Evolutionary conservation across 352 stramenopile species (phyloP), one percentile per base, ranked within the genome.

Genomic region (Thalassiosira mediterranea): DNA sequence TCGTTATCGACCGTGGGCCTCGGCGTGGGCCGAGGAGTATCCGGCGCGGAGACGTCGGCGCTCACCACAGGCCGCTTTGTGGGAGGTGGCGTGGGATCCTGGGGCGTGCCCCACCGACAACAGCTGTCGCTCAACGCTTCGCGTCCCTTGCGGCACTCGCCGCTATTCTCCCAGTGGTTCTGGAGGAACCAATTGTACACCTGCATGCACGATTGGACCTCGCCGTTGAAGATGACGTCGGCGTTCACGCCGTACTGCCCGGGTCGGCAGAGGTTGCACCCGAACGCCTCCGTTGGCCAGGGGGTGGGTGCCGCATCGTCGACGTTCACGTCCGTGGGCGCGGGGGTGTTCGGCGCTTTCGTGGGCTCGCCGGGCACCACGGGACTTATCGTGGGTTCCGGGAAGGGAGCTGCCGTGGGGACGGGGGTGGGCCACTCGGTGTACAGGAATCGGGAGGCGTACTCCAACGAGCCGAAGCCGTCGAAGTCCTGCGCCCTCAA

Each of bases 111-210:
- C 38, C 76, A 52, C 28, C 56, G 42, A 19, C 78, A 86, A 44
- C 78, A 86, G 29, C 62, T 29, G 8, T 29, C 32, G 34, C 49
- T 81, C 25, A 86, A 48, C 47, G 65, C 13, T 23, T 61, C 65
- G 32, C 65, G n/a, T 23, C 62, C 78, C 31, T 66, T 31, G 4
- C 62, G 26, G 52, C 78, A 86, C 5, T 17, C 23, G 2, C 52
- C 28, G 32, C 66, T 75, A 5, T 62, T 67, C 40, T 86, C 47
- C 10, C 65, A 46, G 51, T 75, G 52, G 56, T 77, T 82, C 3
- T 48, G 42, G 32, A 86, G 59, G 44, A 82, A 82, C 46, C 57
- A 79, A 26, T 81, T 82, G 51, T 86, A 86, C 32, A 86, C 62
- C 3, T 79, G 46, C 25, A 86, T 51, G 48, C 78, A 86, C 8